Evolutionary conservation across 2,329 filamentous ascomycete species (phyloP).

Genomic region (Seiridium unicorne): DNA sequence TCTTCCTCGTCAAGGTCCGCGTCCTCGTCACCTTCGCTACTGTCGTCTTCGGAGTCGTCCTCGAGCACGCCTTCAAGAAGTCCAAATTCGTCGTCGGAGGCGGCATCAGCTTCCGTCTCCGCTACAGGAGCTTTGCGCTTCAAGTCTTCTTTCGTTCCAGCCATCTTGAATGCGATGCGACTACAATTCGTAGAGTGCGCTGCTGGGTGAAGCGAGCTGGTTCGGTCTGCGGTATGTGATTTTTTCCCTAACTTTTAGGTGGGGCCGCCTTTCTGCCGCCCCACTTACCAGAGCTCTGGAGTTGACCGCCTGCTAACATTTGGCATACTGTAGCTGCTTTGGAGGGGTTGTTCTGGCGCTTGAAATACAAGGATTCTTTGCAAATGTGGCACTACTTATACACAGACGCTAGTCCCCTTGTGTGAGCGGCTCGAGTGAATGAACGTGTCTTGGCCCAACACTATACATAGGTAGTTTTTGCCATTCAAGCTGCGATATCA

Average conservation of each 20-base stretch:
- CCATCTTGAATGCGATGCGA: conserved; percentile 30
- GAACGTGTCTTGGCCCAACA: too few relatives aligned
- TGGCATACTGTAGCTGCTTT: not conserved
- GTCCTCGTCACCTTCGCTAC: conserved; percentile 48
- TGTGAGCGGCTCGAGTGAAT: too few relatives aligned
- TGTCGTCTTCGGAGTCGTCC: conserved; percentile 53
- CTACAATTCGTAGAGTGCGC: conserved; percentile 2
- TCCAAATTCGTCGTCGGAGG: conserved; percentile 61
- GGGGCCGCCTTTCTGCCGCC: conserved; percentile 5
- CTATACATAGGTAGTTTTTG: too few relatives aligned
- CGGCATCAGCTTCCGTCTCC: conserved; percentile 48
- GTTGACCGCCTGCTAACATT: conserved; percentile 3
- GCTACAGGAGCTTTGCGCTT: conserved; percentile 66
- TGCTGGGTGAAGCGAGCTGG: not conserved
- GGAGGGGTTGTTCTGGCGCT: not conserved
- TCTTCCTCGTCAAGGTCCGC: conserved; percentile 37
- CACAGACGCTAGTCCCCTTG: too few relatives aligned
- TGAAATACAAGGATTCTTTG: too few relatives aligned
- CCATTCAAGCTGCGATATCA: too few relatives aligned
- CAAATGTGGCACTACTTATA: too few relatives aligned
- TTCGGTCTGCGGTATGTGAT: not conserved
- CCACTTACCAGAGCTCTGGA: not conserved
- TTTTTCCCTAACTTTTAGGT: conserved; percentile 1
- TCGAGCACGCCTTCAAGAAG: conserved; percentile 58
- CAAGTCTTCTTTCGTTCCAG: conserved; percentile 40